A percentile compares a stretch with the other conserved stretches of the same genome.
Conservation (phyloP, 768 basidiomycete genomes). For the Pulveroboletus sp. region DNA sequence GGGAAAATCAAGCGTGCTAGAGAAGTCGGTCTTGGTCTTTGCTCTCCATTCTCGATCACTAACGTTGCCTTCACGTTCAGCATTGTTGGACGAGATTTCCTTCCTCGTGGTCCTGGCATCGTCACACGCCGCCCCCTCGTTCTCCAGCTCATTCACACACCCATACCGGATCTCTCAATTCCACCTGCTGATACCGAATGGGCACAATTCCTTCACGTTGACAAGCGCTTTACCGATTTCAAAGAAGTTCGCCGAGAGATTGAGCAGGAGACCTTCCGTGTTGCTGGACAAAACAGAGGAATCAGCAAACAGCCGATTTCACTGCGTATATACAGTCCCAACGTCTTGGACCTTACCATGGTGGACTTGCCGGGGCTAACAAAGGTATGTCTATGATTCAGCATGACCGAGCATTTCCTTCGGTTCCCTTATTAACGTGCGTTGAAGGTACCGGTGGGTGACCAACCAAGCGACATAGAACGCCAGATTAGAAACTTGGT, state of each 20-base stretch:
- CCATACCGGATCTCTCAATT: constrained; percentile 51
- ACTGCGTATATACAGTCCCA: constrained; percentile 91
- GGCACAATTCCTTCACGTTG: constrained; percentile 96
- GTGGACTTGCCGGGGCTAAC: constrained; percentile 97
- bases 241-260: constrained; percentile 93
- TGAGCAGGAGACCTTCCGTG: constrained; percentile 94
- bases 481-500: constrained; percentile 93
- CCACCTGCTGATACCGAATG: constrained; percentile 69
- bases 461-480: constrained; percentile 98
- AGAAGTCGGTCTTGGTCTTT: constrained; percentile 64
- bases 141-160: constrained; percentile 93
- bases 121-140: constrained; percentile 95
- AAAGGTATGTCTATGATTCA: constrained; percentile 58
- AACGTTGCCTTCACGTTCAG: constrained; percentile 35
- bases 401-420: not conserved
- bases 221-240: constrained; percentile 97
- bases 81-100: constrained; percentile 92
- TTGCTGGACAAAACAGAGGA: constrained; percentile 98
- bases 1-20: constrained; percentile 94
- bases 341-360: constrained; percentile 92
- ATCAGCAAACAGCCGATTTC: constrained; percentile 96
- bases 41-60: constrained; percentile 2
- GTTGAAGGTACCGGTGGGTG: constrained; percentile 85
- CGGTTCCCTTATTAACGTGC: not conserved
- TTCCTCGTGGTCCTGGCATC: constrained; percentile 88